These are phyloP conservation scores for Nakaseomyces uthaithaninus DNA, from an alignment of 1,139 yeast species.

Conservation along the genomic window DNA sequence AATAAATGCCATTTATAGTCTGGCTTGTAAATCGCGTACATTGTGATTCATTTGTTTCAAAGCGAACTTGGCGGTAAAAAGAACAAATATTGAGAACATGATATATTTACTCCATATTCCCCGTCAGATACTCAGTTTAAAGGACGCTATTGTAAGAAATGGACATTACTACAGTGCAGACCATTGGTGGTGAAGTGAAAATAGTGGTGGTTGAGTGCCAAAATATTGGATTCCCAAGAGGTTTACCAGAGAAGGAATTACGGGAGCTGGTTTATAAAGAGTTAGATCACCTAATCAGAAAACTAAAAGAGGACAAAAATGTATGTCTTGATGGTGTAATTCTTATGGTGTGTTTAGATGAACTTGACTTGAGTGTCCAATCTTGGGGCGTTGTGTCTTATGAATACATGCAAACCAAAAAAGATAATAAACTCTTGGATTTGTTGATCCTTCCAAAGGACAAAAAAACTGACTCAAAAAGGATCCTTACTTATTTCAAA, in stretches of 20 bases:
- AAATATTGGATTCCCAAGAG: neutral
- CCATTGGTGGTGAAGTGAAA: neutral
- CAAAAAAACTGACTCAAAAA: neutral
- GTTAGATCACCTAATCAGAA: neutral
- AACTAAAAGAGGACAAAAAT: neutral
- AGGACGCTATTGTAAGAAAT: no score
- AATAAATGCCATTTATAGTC: no score
- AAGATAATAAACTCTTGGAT: neutral
- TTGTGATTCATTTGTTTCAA: no score
- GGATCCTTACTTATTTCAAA: constrained; percentile 8
- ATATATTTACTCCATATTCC: no score
- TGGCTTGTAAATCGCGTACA: no score
- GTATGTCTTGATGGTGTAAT: neutral
- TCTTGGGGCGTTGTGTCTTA: neutral
- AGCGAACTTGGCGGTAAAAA: no score
- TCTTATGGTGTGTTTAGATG: neutral
- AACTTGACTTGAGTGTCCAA: neutral
- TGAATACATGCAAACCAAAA: no score
- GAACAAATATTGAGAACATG: no score
- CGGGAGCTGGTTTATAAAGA: neutral
- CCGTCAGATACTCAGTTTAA: no score
- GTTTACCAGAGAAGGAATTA: neutral
- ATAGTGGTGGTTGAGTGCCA: constrained; percentile 2
- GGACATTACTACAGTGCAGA: neutral
- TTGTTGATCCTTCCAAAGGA: neutral